Evolutionary conservation across 495 filamentous ascomycete genomes (phyloP).

Genomic region (Umbilicaria muhlenbergii): DNA sequence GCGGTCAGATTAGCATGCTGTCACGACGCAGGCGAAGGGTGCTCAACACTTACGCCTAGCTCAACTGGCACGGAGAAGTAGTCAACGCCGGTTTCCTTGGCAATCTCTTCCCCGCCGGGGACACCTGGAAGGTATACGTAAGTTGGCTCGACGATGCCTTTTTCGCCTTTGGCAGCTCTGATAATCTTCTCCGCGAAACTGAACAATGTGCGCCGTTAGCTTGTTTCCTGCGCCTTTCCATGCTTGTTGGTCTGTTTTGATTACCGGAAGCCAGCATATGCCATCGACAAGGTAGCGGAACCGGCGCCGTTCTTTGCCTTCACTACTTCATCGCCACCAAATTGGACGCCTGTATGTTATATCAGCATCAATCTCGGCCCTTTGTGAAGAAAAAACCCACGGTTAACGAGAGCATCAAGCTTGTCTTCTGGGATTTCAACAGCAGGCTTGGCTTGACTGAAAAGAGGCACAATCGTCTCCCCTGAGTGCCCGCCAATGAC

Average conservation of each 20-base stretch:
- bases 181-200: conserved; percentile 89
- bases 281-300: conserved; percentile 95
- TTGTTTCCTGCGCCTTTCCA: background rate
- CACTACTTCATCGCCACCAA: conserved; percentile 97
- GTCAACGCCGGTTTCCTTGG: conserved; percentile 66
- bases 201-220: conserved; percentile 12
- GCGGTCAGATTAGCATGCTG: conserved; percentile 17
- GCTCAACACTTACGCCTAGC: conserved; percentile 61
- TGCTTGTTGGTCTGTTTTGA: background rate
- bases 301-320: conserved; percentile 93
- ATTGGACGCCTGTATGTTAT: conserved; percentile 57
- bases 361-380: background rate
- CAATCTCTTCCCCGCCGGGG: conserved; percentile 68
- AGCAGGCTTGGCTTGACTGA: conserved; percentile 71
- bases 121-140: conserved; percentile 90
- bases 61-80: conserved; percentile 94
- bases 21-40: background rate
- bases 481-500: conserved; percentile 96
- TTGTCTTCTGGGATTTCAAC: conserved; percentile 76
- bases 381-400: conserved; percentile 28
- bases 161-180: conserved; percentile 73
- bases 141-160: conserved; percentile 83
- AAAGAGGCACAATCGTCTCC: conserved; percentile 93
- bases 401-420: conserved; percentile 72
- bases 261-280: conserved; percentile 86